These are phyloP conservation scores for Suillus variegatus DNA, from an alignment of 768 basidiomycete genomes.

Conservation along the genomic window DNA sequence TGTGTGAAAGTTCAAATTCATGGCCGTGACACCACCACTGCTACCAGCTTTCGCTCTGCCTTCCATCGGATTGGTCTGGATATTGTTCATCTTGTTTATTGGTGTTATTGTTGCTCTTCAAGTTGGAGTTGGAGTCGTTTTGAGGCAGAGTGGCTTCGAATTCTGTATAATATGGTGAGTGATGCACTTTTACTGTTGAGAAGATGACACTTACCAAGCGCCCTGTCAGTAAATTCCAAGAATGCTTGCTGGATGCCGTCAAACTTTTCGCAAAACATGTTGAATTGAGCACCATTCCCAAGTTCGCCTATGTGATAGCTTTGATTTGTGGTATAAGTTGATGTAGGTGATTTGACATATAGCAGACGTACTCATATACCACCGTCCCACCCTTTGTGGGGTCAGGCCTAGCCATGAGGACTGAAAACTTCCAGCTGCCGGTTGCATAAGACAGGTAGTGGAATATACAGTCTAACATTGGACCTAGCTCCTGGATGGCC, in stretches of 20 bases:
- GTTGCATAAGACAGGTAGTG: neutral
- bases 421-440: neutral
- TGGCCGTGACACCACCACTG: too few species aligned
- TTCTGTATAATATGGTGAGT: neutral
- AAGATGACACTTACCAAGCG: neutral
- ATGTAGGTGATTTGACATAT: neutral
- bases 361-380: neutral
- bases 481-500: neutral
- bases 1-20: too few species aligned
- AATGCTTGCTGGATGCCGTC: neutral
- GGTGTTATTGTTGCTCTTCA: neutral
- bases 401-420: neutral
- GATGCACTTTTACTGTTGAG: neutral
- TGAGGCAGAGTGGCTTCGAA: neutral
- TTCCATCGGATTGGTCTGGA: too few species aligned
- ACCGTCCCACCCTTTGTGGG: neutral
- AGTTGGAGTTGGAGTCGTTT: neutral
- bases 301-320: constrained; percentile 1
- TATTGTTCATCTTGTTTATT: neutral
- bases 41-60: too few species aligned
- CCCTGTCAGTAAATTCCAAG: neutral
- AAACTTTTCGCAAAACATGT: neutral
- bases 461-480: neutral
- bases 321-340: neutral
- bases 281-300: neutral